These are phyloP conservation scores for Hymenoscyphus linearis DNA, from an alignment of 2,329 filamentous ascomycete genomes.

Conservation along the genomic window DNA sequence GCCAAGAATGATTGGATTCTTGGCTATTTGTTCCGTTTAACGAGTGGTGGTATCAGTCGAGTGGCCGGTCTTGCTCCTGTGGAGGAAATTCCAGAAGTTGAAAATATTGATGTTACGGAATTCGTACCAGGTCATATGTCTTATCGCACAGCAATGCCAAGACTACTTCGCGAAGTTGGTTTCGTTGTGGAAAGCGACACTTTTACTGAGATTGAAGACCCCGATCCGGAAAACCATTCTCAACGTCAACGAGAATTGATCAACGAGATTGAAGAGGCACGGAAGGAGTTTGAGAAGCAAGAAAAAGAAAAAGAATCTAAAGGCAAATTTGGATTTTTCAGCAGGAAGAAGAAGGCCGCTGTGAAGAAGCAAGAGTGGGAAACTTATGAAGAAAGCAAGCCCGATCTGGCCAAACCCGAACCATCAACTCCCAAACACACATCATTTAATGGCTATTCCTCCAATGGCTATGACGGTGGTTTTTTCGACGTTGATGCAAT, in stretches of 20 bases:
- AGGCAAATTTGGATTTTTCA: conserved; percentile 69
- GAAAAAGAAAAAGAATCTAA: conserved; percentile 57
- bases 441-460: no score
- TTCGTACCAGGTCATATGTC: conserved; percentile 92
- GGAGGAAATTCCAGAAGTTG: conserved; percentile 70
- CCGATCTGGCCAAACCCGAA: conserved; percentile 46
- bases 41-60: conserved; percentile 82
- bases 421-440: conserved; percentile 12
- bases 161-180: conserved; percentile 77
- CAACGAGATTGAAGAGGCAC: conserved; percentile 91
- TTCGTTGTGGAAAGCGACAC: conserved; percentile 92
- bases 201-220: conserved; percentile 94
- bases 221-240: conserved; percentile 88
- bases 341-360: conserved; percentile 66
- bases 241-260: conserved; percentile 88
- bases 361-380: conserved; percentile 86
- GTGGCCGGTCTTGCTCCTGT: conserved; percentile 79
- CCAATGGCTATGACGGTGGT: conserved; percentile 43
- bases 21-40: conserved; percentile 91
- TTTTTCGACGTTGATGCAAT: conserved; percentile 97
- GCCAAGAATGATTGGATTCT: conserved; percentile 96
- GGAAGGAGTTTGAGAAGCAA: conserved; percentile 78
- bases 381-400: conserved; percentile 74
- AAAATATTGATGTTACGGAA: conserved; percentile 85
- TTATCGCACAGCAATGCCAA: conserved; percentile 88